Evolutionary conservation across 108 stramenopile genomes (phyloP), one percentile per base, ranked within the genome.

Genomic region (Conticribra guillardii): DNA sequence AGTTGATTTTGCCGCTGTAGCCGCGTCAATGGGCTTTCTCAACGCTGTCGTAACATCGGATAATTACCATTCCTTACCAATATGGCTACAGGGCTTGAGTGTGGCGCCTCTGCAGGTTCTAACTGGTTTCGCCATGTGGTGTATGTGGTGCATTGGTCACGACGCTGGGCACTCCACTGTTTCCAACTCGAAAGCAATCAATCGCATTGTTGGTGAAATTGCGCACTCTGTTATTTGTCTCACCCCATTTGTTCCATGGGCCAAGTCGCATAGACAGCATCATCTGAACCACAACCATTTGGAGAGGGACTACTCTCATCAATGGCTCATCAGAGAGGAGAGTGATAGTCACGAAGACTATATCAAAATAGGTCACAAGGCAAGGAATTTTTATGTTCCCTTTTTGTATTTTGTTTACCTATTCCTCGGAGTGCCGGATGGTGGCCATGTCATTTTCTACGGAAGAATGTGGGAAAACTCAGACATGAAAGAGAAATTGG

Each of bases 101-200:
- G 87, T 82, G 52, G 73, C 82, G 27, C 87, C 87, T 0, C 68
- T 88, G 16, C 87, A 88, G 52, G 57, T 88, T 1, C 46, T 88
- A 15, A 76, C 87, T 0, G 87, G 87, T 7, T 88, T 88, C 70
- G 82, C 87, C 46, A 82, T 88, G 81, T 87, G 89, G 89, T 87
- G 85, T 61, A 85, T 84, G 69, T 90, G 89, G 89, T 90, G 89
- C 67, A 87, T 90, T 33, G 89, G 89, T 7, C 89, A 90, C 52
- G 89, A 90, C 55, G 87, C 89, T 2, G 89, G 89, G 9, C 89
- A 90, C 71, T 66, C 74, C n/a, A 70, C 78, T 8, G 71, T 88
- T 24, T 82, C 83, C 21, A 81, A 84, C 44, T 28, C 52, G 48
- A 66, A 67, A 23, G 11, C 28, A 15, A 81, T 88, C 64, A 90